Percentiles rank a stretch among this genome's conserved stretches.
Evolutionary conservation across 2,329 filamentous ascomycete species (phyloP).

Genomic region (Cordyceps militaris): DNA sequence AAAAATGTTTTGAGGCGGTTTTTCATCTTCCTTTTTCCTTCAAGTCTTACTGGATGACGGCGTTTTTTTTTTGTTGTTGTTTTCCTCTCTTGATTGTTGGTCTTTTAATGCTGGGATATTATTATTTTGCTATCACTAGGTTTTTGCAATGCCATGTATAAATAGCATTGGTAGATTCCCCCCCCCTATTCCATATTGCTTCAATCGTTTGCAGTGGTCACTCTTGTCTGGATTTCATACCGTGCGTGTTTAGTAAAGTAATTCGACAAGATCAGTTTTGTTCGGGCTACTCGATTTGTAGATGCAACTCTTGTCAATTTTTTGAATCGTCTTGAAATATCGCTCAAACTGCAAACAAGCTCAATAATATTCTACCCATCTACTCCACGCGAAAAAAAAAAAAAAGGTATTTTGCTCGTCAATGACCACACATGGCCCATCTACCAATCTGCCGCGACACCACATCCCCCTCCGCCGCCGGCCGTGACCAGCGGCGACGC

Average conservation of each 20-base stretch:
- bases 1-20: neutral
- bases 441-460: conserved; percentile 41
- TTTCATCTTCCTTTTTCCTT: neutral
- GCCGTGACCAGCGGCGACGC: conserved; percentile 28
- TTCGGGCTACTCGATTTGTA: too few relatives aligned
- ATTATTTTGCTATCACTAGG: neutral
- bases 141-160: conserved; percentile 3
- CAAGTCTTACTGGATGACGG: too few relatives aligned
- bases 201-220: neutral
- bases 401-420: too few relatives aligned
- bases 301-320: too few relatives aligned
- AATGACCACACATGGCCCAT: too few relatives aligned
- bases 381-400: too few relatives aligned
- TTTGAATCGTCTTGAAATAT: too few relatives aligned
- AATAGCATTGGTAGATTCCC: conserved; percentile 9
- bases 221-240: too few relatives aligned
- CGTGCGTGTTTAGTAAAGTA: too few relatives aligned
- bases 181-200: neutral
- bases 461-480: conserved; percentile 21
- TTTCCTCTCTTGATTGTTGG: neutral
- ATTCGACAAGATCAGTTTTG: too few relatives aligned
- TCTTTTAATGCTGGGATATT: neutral
- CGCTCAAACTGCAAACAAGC: too few relatives aligned
- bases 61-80: neutral
- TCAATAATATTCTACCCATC: too few relatives aligned